Conservation (phyloP, 805 yeast genomes). For the Metschnikowia reukaufii region DNA sequence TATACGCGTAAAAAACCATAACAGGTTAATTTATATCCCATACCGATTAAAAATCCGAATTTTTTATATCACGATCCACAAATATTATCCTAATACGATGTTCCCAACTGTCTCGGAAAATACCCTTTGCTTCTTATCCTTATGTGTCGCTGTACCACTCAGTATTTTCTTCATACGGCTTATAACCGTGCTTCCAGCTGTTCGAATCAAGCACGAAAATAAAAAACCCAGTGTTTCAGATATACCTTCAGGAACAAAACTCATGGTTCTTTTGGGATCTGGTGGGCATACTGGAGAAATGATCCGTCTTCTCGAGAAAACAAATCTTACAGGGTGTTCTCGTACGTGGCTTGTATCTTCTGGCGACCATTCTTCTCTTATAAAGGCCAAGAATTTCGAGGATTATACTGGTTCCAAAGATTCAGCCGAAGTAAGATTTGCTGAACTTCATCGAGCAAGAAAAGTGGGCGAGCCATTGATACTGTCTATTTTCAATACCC, state of each 20-base stretch:
- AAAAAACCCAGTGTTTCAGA: neutral
- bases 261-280: constrained; percentile 76
- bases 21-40: no score
- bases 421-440: constrained; percentile 18
- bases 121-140: neutral
- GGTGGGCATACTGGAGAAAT: constrained; percentile 98
- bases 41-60: no score
- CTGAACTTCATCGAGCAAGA: constrained; percentile 56
- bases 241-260: constrained; percentile 1
- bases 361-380: constrained; percentile 51
- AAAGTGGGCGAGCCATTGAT: constrained; percentile 54
- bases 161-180: constrained; percentile 10
- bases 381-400: constrained; percentile 41
- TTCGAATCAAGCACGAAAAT: constrained; percentile 1
- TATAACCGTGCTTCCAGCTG: constrained; percentile 13
- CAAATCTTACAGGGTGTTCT: constrained; percentile 27
- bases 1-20: neutral
- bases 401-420: constrained; percentile 8
- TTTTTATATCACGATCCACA: no score
- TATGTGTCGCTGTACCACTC: constrained; percentile 7
- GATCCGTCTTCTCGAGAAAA: constrained; percentile 60
- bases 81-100: no score
- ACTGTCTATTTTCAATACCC: constrained; percentile 48
- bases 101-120: constrained; percentile 2
- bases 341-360: constrained; percentile 47